Evolutionary conservation across 495 filamentous ascomycete species (phyloP).

Genomic region (Penicillium samsonianum): DNA sequence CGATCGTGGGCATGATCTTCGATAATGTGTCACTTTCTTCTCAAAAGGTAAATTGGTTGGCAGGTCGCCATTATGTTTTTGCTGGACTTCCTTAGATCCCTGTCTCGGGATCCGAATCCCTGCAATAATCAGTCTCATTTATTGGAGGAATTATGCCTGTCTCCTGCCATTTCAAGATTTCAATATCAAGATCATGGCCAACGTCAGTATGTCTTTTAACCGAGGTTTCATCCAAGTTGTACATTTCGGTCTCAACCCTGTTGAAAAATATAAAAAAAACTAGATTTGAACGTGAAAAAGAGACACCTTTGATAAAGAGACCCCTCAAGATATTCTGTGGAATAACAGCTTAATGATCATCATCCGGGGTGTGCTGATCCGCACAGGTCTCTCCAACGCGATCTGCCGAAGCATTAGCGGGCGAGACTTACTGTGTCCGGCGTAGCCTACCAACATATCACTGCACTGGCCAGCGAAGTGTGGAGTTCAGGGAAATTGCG

Average conservation of each 20-base stretch:
- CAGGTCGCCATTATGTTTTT: background rate
- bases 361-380: conserved; percentile 14
- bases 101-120: conserved; percentile 28
- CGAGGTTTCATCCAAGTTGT: conserved; percentile 6
- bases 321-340: background rate
- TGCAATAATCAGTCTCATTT: conserved; percentile 7
- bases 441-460: conserved; percentile 20
- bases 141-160: background rate
- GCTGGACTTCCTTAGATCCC: conserved; percentile 13
- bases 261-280: background rate
- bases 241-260: background rate
- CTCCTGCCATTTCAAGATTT: conserved; percentile 7
- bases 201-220: background rate
- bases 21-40: conserved; percentile 5
- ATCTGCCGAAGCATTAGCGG: conserved; percentile 33
- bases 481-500: conserved; percentile 15
- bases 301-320: background rate
- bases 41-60: background rate
- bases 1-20: background rate
- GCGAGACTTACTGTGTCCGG: conserved; percentile 32
- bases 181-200: background rate
- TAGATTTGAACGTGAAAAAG: background rate
- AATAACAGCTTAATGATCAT: conserved; percentile 13
- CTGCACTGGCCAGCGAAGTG: conserved; percentile 21
- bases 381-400: conserved; percentile 17